phyloP scores from a whole-genome alignment of 208 protist genomes.

The Leishmania tarentolae region DNA sequence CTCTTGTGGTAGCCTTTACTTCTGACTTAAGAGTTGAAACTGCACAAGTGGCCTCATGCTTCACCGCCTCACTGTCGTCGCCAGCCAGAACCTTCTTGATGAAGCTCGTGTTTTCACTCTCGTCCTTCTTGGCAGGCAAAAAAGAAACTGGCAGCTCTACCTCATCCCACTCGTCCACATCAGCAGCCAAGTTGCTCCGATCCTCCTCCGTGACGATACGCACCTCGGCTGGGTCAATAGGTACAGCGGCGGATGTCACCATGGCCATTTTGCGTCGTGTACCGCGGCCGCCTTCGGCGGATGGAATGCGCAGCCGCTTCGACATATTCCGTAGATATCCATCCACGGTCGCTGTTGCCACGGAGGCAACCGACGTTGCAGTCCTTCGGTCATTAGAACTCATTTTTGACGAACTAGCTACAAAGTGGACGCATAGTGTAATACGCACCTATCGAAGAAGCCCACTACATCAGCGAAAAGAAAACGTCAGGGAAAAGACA shows the following conservation, averaged over 20 bases:
- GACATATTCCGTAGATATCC: constrained; percentile 87
- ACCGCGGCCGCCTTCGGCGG: constrained; percentile 73
- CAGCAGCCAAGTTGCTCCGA: constrained; percentile 27
- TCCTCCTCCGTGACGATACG: neutral
- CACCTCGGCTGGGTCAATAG: constrained; percentile 2
- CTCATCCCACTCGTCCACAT: constrained; percentile 87
- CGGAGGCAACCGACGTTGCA: constrained; percentile 52
- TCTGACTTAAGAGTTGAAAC: constrained; percentile 12
- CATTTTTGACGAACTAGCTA: constrained; percentile 7
- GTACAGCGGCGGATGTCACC: constrained; percentile 64
- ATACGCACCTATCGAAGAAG: neutral
- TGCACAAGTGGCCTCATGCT: constrained; percentile 9
- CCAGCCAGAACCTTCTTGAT: constrained; percentile 6
- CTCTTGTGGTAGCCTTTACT: neutral
- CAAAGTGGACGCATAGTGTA: neutral
- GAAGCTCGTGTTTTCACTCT: constrained; percentile 5
- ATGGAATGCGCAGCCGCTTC: constrained; percentile 68
- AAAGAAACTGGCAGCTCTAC: constrained; percentile 52
- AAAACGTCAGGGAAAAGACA: neutral
- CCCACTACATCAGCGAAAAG: neutral
- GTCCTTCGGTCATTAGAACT: constrained; percentile 12
- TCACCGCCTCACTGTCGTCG: constrained; percentile 7
- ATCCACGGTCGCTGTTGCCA: constrained; percentile 73
- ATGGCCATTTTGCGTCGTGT: constrained; percentile 81
- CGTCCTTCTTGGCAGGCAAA: constrained; percentile 29